Evolutionary conservation across 1,284 basidiomycete genomes (phyloP).

Genomic region (Ustilago cynodontis): DNA sequence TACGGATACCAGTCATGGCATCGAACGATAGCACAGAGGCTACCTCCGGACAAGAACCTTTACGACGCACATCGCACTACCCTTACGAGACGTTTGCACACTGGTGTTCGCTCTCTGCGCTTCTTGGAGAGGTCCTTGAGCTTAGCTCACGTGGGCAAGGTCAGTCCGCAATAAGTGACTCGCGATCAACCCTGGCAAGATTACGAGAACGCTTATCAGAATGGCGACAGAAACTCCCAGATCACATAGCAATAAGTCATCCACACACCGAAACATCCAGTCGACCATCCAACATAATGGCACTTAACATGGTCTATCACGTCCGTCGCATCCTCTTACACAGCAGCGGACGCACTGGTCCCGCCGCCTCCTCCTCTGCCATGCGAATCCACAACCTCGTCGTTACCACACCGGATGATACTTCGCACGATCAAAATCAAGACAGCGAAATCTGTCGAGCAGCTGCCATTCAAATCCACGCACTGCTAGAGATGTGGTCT

Average conservation of each 20-base stretch:
- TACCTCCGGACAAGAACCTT: background rate
- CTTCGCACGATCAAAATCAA: background rate
- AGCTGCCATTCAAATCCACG: conserved; percentile 8
- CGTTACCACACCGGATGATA: background rate
- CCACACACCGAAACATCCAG: background rate
- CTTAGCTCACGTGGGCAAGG: too few relatives aligned
- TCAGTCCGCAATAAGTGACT: too few relatives aligned
- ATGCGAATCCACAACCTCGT: conserved; percentile 9
- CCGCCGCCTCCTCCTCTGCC: conserved; percentile 1
- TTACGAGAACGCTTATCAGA: too few relatives aligned
- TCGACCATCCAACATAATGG: conserved; percentile 8
- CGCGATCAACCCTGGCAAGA: too few relatives aligned
- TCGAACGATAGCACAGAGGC: background rate
- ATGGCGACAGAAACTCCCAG: background rate
- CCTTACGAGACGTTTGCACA: conserved; percentile 4
- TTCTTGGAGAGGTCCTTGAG: conserved; percentile 5
- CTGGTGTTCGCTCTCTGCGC: conserved; percentile 8
- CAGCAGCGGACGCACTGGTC: conserved; percentile 3
- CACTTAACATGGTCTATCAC: conserved; percentile 11
- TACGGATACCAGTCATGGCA: conserved; percentile 10
- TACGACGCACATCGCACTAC: conserved; percentile 7
- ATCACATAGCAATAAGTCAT: background rate
- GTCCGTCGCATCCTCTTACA: conserved; percentile 4
- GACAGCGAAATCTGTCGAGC: conserved; percentile 3
- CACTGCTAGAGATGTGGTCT: conserved; percentile 12